Evolutionary conservation across 2,329 filamentous ascomycete species (phyloP).

Genomic region (Chalaropsis ovoidea): DNA sequence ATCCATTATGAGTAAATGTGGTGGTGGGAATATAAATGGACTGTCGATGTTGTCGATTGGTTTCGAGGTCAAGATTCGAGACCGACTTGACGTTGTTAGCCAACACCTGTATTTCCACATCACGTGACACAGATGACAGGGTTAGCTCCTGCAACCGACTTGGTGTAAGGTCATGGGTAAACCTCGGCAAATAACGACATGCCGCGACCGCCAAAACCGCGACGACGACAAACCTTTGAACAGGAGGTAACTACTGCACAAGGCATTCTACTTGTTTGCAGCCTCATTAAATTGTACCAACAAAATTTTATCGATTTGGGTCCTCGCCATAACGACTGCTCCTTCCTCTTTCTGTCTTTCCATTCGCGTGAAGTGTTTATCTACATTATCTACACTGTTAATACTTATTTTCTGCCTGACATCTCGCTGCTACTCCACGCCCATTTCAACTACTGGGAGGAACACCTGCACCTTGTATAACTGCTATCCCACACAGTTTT

Average conservation of each 20-base stretch:
- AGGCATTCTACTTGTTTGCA: conserved; percentile 3
- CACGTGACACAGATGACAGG: not conserved
- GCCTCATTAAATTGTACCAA: conserved; percentile 13
- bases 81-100: too few species aligned
- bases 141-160: not conserved
- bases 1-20: conserved; percentile 16
- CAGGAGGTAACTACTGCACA: not conserved
- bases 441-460: not conserved
- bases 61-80: not conserved
- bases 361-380: too few species aligned
- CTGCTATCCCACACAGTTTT: not conserved
- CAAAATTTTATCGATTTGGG: not conserved
- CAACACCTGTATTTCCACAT: not conserved
- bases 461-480: not conserved
- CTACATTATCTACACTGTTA: not conserved
- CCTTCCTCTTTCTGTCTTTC: not conserved
- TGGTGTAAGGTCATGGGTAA: conserved; percentile 5
- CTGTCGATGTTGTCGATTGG: not conserved
- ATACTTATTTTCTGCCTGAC: not conserved
- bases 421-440: not conserved
- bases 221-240: conserved; percentile 11
- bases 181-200: conserved; percentile 3
- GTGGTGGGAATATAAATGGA: not conserved
- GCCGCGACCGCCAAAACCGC: conserved; percentile 12
- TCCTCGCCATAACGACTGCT: not conserved